phyloP scores from a whole-genome alignment of 2,329 filamentous ascomycete species.

The Clarireedia monteithiana region DNA sequence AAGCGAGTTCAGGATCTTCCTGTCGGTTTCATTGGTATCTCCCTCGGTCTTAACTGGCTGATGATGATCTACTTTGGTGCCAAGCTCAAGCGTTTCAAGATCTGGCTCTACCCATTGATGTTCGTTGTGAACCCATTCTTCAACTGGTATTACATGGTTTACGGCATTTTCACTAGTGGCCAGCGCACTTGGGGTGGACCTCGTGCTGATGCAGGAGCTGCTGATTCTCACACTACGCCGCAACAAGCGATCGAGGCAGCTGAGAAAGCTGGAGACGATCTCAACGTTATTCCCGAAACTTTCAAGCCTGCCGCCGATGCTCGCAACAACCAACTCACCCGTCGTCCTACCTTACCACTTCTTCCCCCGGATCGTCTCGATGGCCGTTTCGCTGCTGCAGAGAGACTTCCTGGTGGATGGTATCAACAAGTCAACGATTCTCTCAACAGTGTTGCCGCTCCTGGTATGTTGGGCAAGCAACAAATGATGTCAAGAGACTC shows the following conservation, averaged over 20 bases:
- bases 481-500: constrained; percentile 52
- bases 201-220: constrained; percentile 77
- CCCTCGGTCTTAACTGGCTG: constrained; percentile 85
- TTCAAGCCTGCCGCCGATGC: constrained; percentile 59
- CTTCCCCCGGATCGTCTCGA: constrained; percentile 69
- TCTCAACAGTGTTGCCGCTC: constrained; percentile 46
- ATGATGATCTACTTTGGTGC: constrained; percentile 95
- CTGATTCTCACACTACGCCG: constrained; percentile 67
- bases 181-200: constrained; percentile 95
- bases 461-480: constrained; percentile 23
- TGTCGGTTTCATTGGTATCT: constrained; percentile 88
- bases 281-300: constrained; percentile 82
- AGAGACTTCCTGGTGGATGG: constrained; percentile 58
- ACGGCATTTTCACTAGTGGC: constrained; percentile 58
- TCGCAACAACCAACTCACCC: constrained; percentile 36
- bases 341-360: constrained; percentile 48
- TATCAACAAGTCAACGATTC: constrained; percentile 65
- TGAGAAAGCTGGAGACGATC: constrained; percentile 70
- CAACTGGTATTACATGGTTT: constrained; percentile 89
- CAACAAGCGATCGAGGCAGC: constrained; percentile 80
- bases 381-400: constrained; percentile 68
- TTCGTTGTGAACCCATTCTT: constrained; percentile 93
- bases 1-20: constrained; percentile 73
- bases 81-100: constrained; percentile 82
- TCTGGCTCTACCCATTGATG: constrained; percentile 93